Percentiles rank a stretch among this genome's conserved stretches.
Conservation (phyloP, 2,329 filamentous ascomycete species). For the Colletotrichum costaricense region DNA sequence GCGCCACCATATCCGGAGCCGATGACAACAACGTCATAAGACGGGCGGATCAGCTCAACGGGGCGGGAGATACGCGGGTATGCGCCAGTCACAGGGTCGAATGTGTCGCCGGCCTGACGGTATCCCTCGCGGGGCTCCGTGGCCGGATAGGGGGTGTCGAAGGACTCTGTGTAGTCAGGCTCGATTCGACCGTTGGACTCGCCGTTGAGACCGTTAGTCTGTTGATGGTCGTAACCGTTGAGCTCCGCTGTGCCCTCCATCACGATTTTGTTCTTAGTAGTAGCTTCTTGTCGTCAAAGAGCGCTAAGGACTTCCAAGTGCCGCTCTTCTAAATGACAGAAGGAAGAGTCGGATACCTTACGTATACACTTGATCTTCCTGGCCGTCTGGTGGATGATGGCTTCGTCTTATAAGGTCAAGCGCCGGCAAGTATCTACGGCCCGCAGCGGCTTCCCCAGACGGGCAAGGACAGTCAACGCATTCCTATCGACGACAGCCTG, state of each 20-base stretch:
- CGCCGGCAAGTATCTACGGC: too few species aligned
- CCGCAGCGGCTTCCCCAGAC: not conserved
- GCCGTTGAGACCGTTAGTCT: constrained; percentile 19
- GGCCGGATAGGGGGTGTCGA: not conserved
- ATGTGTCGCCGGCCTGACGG: not conserved
- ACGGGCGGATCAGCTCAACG: constrained; percentile 48
- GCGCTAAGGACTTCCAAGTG: not conserved
- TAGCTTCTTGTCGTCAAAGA: not conserved
- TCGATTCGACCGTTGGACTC: not conserved
- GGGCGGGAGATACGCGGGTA: constrained; percentile 50
- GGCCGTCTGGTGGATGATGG: not conserved
- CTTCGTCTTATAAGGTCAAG: not conserved
- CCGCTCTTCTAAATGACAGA: not conserved
- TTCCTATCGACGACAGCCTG: not conserved
- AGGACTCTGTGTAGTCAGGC: not conserved
- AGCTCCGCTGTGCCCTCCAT: constrained; percentile 8
- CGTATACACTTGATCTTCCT: not conserved
- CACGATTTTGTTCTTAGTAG: not conserved
- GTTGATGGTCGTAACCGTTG: not conserved
- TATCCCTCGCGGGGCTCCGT: not conserved
- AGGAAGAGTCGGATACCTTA: not conserved
- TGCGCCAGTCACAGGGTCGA: constrained; percentile 20
- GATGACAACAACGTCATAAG: constrained; percentile 59
- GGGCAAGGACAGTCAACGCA: not conserved
- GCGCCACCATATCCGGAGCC: constrained; percentile 62